Base-by-base conservation (phyloP, 176 grass and related monocot species). In the Bothriochloa decipiens region DNA sequence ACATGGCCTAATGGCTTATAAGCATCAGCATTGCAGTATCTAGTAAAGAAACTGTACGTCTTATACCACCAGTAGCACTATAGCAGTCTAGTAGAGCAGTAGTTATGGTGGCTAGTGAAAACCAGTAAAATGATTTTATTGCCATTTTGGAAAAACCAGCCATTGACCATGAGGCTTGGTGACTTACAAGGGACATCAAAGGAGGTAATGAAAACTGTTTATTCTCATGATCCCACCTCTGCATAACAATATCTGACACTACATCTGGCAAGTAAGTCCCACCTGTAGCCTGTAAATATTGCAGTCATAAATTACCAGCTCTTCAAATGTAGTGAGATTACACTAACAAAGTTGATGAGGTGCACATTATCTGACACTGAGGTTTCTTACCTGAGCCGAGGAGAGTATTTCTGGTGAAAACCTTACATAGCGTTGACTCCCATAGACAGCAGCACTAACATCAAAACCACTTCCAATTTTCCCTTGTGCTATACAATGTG, bases 381-480 rank as follows among this genome's bases (percentile, higher is more conserved):
- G 39, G 18, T 74, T 77, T 66, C 49, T 86, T 72, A 95, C 96
- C 89, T 94, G 92, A 82, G 86, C 68, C 39, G 84, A 85, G 35
- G 91, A 89, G 45, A 98, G 88, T 78, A 95, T 88, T 76, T 91
- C 83, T 71, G 91, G 91, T 80, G 93, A 95, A 92, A 98, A 98
- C 62, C 96, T 87, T 79, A 82, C 80, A 68, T 95, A 95, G 1
- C 90, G 73, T 67, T 95, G 93, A 83, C 96, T 98, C 9, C 93
- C 91, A 83, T 93, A 98, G 41, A 98, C 91, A 89, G 96, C 93
- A 78, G 91, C 88, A 86, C 96, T 98, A 89, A 98, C 87, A 77
- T 98, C 93, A 76, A 98, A 98, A 78, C 96, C 91, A 84, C 93
- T 94, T 20, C 96, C 93, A 78, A 98, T 90, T 89, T 98, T 95